Percentiles rank a stretch among this genome's conserved stretches.
phyloP scores from a whole-genome alignment of 345 rosid genomes.

The Moricandia moricandioides region DNA sequence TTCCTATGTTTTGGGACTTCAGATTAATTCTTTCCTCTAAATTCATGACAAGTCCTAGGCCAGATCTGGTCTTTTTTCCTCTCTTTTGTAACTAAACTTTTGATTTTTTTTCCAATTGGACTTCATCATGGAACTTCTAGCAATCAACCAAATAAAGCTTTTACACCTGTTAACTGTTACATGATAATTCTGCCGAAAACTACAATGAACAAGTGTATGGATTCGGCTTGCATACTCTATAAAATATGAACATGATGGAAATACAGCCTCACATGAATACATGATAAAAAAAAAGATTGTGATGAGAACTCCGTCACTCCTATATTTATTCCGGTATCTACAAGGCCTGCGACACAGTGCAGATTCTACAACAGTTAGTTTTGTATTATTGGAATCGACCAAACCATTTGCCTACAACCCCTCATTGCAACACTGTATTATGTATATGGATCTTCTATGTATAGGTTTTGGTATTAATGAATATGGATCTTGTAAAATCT shows the following conservation, averaged over 20 bases:
- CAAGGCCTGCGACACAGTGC: neutral
- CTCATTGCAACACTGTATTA: neutral
- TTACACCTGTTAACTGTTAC: neutral
- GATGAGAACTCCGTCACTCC: neutral
- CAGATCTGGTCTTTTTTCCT: neutral
- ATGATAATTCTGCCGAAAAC: neutral
- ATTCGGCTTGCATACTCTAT: neutral
- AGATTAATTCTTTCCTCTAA: neutral
- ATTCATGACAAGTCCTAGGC: neutral
- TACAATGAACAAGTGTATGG: neutral
- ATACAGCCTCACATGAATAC: neutral
- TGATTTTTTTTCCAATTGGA: neutral
- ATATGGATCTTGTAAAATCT: neutral
- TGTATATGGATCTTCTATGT: neutral
- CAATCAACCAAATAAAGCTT: neutral
- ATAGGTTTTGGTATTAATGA: neutral
- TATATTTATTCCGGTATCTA: neutral
- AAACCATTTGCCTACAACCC: neutral
- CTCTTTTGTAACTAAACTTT: no score
- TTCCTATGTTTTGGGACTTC: neutral
- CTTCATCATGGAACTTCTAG: neutral
- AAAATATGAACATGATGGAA: neutral
- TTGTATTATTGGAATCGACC: neutral
- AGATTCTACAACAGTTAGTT: neutral
- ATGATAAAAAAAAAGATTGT: neutral